phyloP scores from a whole-genome alignment of 176 grass and related monocot genomes.

The Urochloa ruziziensis region DNA sequence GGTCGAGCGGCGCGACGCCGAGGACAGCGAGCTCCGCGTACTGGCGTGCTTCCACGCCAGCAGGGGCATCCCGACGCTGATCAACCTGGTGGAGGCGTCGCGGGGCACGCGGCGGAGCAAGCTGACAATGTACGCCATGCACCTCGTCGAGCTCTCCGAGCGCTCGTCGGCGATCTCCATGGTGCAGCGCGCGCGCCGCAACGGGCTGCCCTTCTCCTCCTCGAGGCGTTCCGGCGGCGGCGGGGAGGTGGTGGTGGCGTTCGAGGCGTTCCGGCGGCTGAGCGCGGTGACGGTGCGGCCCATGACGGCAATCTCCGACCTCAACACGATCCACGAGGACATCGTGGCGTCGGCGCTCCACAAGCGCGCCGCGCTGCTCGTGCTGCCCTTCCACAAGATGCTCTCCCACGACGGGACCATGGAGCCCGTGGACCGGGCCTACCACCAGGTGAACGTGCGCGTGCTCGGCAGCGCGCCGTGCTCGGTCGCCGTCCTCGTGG shows the following conservation, averaged over 20 bases:
- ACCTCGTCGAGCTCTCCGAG: slow-evolving; percentile 68
- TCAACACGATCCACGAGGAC: slow-evolving; percentile 60
- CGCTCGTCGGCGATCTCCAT: slow-evolving; percentile 49
- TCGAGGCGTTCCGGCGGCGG: neutral
- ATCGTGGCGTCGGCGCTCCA: slow-evolving; percentile 33
- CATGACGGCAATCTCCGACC: slow-evolving; percentile 65
- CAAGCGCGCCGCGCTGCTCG: slow-evolving; percentile 47
- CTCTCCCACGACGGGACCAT: slow-evolving; percentile 39
- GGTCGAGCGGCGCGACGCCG: slow-evolving; percentile 31
- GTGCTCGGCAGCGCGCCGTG: slow-evolving; percentile 42
- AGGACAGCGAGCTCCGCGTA: slow-evolving; percentile 60
- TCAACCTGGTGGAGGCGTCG: slow-evolving; percentile 59
- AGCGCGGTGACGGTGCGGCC: slow-evolving; percentile 46
- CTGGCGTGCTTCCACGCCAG: slow-evolving; percentile 65
- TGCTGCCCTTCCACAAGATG: slow-evolving; percentile 66
- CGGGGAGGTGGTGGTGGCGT: slow-evolving; percentile 49
- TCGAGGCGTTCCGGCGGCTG: slow-evolving; percentile 55
- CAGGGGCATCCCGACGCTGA: slow-evolving; percentile 56
- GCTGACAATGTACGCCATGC: slow-evolving; percentile 66
- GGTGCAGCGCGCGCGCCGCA: slow-evolving; percentile 59
- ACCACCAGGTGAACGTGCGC: slow-evolving; percentile 38
- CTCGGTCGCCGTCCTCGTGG: slow-evolving; percentile 53
- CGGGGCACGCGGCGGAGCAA: slow-evolving; percentile 40
- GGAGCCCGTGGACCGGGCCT: slow-evolving; percentile 37
- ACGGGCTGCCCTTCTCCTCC: slow-evolving; percentile 66